Conservation (phyloP, 2,329 filamentous ascomycete genomes). For the Xylariales sp. region DNA sequence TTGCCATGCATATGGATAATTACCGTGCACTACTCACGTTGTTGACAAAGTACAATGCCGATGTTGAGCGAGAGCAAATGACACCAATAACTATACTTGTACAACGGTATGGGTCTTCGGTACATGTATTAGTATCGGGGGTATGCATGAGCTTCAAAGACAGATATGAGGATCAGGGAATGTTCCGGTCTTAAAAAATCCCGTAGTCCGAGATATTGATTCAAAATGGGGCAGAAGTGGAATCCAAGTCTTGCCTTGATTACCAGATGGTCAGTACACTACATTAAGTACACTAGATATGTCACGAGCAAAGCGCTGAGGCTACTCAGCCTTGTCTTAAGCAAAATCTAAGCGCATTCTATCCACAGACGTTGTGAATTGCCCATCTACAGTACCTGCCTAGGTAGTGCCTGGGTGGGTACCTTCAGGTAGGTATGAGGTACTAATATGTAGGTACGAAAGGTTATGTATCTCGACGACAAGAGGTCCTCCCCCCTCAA, state of each 20-base stretch:
- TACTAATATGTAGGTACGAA: no score
- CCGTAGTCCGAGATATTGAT: conserved; percentile 24
- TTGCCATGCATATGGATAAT: not conserved
- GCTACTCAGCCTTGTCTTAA: no score
- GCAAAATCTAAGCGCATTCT: no score
- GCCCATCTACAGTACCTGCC: no score
- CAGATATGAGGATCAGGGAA: conserved; percentile 12
- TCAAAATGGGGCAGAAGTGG: conserved; percentile 3
- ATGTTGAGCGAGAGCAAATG: not conserved
- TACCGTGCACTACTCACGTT: not conserved
- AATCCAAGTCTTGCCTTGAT: not conserved
- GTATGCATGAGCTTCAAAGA: conserved; percentile 16
- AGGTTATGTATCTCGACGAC: not conserved
- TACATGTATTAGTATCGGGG: not conserved
- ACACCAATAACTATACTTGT: not conserved
- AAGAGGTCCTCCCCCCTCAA: not conserved
- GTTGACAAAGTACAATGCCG: conserved; percentile 8
- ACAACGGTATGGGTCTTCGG: not conserved
- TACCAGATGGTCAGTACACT: no score
- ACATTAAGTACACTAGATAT: no score
- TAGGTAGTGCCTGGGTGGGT: no score
- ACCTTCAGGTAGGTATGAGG: no score
- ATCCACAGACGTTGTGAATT: no score
- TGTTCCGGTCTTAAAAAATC: conserved; percentile 11
- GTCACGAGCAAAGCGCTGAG: no score